These are phyloP conservation scores for Groenewaldozyma sp. DNA, from an alignment of 1,139 yeast genomes.

Conservation along the genomic window DNA sequence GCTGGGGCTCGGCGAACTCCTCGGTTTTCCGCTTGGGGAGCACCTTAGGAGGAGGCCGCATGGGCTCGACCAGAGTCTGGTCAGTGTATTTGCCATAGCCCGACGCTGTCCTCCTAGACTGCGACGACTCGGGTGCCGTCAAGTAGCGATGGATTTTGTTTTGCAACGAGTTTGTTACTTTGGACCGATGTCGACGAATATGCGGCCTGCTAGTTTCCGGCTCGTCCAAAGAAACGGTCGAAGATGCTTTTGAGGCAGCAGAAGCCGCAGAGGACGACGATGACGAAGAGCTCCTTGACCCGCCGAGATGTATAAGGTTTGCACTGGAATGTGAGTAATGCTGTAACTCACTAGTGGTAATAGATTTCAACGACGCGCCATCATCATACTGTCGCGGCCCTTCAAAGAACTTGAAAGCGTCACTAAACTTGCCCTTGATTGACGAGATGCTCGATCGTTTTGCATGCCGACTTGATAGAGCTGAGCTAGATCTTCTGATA, in stretches of 20 bases:
- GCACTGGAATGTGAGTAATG: background rate
- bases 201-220: background rate
- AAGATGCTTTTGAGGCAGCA: background rate
- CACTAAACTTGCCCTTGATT: conserved; percentile 20
- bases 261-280: background rate
- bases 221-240: background rate
- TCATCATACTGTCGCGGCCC: conserved; percentile 6
- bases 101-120: conserved; percentile 50
- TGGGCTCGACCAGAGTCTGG: conserved; percentile 2
- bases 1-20: background rate
- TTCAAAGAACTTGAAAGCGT: conserved; percentile 28
- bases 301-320: background rate
- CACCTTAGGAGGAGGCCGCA: conserved; percentile 10
- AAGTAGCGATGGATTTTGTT: conserved; percentile 57
- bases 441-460: conserved; percentile 23
- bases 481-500: conserved; percentile 14
- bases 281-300: background rate
- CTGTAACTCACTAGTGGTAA: background rate
- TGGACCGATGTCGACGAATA: background rate
- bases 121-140: conserved; percentile 38
- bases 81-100: conserved; percentile 74
- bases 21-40: conserved; percentile 2
- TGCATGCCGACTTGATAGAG: conserved; percentile 12
- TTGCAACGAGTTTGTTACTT: conserved; percentile 34
- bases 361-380: background rate